Evolutionary conservation across 2,329 filamentous ascomycete genomes (phyloP), one percentile per base, ranked within the genome.

Genomic region (Ophiostoma triangulosporum): DNA sequence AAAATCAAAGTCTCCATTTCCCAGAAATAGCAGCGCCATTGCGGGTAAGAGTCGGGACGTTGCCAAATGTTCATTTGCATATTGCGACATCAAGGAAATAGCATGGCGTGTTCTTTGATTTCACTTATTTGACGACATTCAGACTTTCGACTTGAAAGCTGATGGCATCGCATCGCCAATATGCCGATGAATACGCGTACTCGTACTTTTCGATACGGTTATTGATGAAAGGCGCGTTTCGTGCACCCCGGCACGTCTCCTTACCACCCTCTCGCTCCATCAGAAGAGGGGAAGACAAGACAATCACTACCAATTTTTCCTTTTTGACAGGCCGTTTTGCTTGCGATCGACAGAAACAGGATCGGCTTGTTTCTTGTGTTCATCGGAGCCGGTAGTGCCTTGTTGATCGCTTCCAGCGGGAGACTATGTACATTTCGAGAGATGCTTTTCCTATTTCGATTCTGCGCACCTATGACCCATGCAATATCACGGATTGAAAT

Each of bases 1-100:
- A 15, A 29, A 17, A 32, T 43, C 40, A 15, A 38, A 31, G 17
- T 27, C 46, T 43, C 48, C 53, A 54, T 40, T 15, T 15, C 17
- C 27, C 49, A 35, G 46, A 48, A 51, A 43, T 48, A 32, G 38
- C 49, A 54, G 26, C 40, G 24, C 24, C 22, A 45, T 45, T 45
- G 22, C 40, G 40, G 24, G 20, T 22, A 20, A 22, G 9, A 43
- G 35, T 17, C 35, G 35, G 35, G 35, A 20, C n/a, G n/a, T n/a
- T n/a, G n/a, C n/a, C n/a, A n/a, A n/a, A 14, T n/a, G 35, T 20
- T 38, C 17, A 38, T 38, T 38, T 38, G 17, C n/a, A 38, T 38
- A 38, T 20, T 38, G 35, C 35, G 20, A 38, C 35, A 11, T 17
- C 7, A 36, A 17, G n/a, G 17, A 38, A n/a, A n/a, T n/a, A n/a